A percentile compares a stretch with the other conserved stretches of the same genome.
These are phyloP conservation scores for Pythium phragmiticola DNA, from an alignment of 352 stramenopile species.

Conservation along the genomic window DNA sequence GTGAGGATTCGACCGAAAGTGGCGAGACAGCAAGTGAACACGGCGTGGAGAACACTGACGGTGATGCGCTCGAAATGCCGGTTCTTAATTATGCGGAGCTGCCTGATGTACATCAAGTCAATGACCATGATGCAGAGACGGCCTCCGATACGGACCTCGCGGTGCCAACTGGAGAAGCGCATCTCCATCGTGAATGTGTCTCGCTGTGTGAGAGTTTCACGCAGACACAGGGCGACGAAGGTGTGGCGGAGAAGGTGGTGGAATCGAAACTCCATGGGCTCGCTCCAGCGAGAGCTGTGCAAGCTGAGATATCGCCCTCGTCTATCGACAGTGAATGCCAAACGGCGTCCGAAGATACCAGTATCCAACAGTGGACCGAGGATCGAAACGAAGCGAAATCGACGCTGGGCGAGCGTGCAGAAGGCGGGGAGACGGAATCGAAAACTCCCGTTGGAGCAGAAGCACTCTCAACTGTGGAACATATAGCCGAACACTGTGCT, in stretches of 20 bases:
- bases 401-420: background rate
- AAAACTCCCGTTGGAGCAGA: background rate
- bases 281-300: background rate
- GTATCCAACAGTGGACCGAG: background rate
- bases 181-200: background rate
- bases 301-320: background rate
- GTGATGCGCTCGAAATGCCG: background rate
- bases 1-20: background rate
- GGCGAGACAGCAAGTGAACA: background rate
- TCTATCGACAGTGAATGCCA: background rate
- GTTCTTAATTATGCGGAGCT: background rate
- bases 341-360: background rate
- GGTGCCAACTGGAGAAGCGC: background rate
- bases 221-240: background rate
- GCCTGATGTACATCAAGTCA: background rate
- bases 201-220: slow-evolving; percentile 2
- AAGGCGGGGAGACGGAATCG: background rate
- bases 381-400: too few species aligned
- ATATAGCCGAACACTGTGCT: background rate
- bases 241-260: background rate
- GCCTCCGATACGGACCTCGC: too few species aligned
- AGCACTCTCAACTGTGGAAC: background rate
- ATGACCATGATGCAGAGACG: background rate
- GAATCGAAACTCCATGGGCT: background rate
- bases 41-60: background rate